Percentiles rank a stretch among this genome's conserved stretches.
phyloP scores from a whole-genome alignment of 2,329 filamentous ascomycete species.

The Venturia aucupariae region DNA sequence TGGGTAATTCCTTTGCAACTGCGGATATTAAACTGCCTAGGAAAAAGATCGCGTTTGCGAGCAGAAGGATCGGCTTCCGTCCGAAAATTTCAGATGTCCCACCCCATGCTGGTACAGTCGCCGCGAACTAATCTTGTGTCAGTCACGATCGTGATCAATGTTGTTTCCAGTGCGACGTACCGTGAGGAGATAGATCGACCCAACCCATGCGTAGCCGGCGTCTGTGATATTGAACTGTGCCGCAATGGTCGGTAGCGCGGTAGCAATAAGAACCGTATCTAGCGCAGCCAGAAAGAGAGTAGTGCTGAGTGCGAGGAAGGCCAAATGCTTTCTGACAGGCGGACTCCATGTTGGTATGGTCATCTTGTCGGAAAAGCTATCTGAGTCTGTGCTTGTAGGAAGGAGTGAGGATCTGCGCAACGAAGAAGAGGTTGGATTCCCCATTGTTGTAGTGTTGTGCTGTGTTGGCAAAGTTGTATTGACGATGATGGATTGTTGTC shows the following conservation, averaged over 20 bases:
- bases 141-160: neutral
- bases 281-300: slow-evolving; percentile 16
- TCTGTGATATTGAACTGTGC: slow-evolving; percentile 14
- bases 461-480: neutral
- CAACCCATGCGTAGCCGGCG: slow-evolving; percentile 16
- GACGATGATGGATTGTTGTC: neutral
- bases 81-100: slow-evolving; percentile 32
- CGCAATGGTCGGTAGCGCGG: slow-evolving; percentile 15
- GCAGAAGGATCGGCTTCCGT: slow-evolving; percentile 26
- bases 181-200: slow-evolving; percentile 29
- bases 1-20: slow-evolving; percentile 40
- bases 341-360: neutral
- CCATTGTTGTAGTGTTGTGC: neutral
- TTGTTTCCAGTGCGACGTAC: slow-evolving; percentile 14
- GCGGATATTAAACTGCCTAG: slow-evolving; percentile 47
- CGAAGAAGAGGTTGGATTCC: neutral
- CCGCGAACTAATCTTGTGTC: slow-evolving; percentile 20
- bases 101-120: slow-evolving; percentile 33
- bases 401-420: neutral
- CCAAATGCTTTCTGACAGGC: neutral
- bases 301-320: slow-evolving; percentile 16
- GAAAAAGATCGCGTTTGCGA: slow-evolving; percentile 23
- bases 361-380: neutral
- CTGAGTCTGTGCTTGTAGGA: neutral
- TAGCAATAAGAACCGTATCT: slow-evolving; percentile 20